Evolutionary conservation across 208 protist genomes (phyloP), one percentile per base, ranked within the genome.

Genomic region (Leptomonas pyrrhocoris): DNA sequence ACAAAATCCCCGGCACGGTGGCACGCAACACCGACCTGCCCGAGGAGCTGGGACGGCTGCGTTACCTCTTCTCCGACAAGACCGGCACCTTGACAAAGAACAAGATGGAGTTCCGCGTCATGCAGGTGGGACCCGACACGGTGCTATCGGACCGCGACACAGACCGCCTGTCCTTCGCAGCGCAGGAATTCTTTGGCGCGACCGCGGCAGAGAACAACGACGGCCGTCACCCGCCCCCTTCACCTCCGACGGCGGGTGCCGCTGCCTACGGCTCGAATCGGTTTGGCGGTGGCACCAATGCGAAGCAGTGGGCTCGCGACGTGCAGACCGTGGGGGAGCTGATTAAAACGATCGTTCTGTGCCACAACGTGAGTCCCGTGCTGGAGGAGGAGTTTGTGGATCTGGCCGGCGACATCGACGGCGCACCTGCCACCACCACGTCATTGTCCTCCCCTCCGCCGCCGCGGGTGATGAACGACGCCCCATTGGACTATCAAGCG

Each of bases 1-100:
- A 60, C 12, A 86, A 88, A 25, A 94, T 98, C 28, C 83, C 88
- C 0, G 93, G 93, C 28, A 79, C 92, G 2, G 78, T 99, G 8
- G 98, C 98, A 4, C 77, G 98, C 49, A 99, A 96, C 45, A 97
- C 93, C 21, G 97, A 94, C 9, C 94, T 99, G 28, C 97, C 98
- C 0, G 99, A 99, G 80, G 98, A 99, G 79, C 81, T 99, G 2
- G 98, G 98, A n/a, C 84, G 98, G 25, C 90, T 99, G 38, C 83
- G 94, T 50, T 99, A 98, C 79, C 81, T 99, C 27, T 96, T 99
- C 55, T 96, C 94, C 12, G 98, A 99, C 81, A 99, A 99, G 83
- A 99, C 98, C 13, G 99, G 98, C 40, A 99, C 99, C 31, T 77
- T 99, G 9, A 99, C 99, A 5, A 94, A 99, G 76, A 99, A 99